These are phyloP conservation scores for Schizosaccharomyces japonicus DNA, from an alignment of 805 yeast genomes.

Conservation along the genomic window DNA sequence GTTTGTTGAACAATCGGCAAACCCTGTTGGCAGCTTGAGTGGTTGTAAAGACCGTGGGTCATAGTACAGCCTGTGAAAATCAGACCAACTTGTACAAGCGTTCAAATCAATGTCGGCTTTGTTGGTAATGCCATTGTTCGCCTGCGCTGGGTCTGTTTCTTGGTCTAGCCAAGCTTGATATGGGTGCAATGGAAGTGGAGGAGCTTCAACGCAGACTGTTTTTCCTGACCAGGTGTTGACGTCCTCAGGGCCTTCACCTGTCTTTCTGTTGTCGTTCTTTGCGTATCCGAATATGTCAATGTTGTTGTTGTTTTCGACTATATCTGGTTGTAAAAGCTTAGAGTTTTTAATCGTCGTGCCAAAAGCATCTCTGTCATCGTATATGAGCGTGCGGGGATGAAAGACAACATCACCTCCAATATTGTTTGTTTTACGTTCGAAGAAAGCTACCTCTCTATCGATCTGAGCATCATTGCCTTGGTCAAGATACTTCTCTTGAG, in stretches of 20 bases:
- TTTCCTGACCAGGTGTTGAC: not conserved
- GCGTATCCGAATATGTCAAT: too few species aligned
- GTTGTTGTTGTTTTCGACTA: not conserved
- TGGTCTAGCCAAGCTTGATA: not conserved
- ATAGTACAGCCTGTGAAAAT: conserved; percentile 41
- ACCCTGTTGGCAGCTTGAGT: conserved; percentile 13
- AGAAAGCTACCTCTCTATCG: conserved; percentile 26
- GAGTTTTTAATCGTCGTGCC: conserved; percentile 27
- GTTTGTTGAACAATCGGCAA: conserved; percentile 22
- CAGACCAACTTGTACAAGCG: conserved; percentile 49
- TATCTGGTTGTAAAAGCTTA: conserved; percentile 5
- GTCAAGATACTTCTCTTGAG: conserved; percentile 41
- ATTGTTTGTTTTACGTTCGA: conserved; percentile 18
- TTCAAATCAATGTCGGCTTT: not conserved
- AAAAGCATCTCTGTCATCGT: conserved; percentile 48
- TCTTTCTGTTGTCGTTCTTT: not conserved
- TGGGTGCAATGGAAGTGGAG: too few species aligned
- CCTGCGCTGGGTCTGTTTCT: not conserved
- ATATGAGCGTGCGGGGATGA: conserved; percentile 53
- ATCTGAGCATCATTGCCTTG: conserved; percentile 14
- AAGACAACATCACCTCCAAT: conserved; percentile 28
- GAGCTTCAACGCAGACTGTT: too few species aligned
- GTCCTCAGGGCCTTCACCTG: not conserved
- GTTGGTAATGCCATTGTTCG: not conserved
- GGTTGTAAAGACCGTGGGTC: conserved; percentile 24